Evolutionary conservation across 768 basidiomycete species (phyloP).

Genomic region (Hypholoma sublateritium): DNA sequence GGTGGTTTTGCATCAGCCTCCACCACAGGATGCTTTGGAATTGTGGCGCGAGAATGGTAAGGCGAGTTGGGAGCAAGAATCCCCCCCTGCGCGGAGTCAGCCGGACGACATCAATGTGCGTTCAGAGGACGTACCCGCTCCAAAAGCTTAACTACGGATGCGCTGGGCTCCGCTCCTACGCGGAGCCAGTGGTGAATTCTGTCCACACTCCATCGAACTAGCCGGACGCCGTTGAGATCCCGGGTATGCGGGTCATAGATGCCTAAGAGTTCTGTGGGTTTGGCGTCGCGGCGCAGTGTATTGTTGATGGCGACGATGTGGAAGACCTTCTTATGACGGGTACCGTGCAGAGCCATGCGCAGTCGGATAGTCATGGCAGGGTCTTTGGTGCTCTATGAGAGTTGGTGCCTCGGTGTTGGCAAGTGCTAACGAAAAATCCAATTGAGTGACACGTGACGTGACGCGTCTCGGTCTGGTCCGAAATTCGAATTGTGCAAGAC

Average conservation of each 20-base stretch:
- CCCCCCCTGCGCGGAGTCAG: conserved; percentile 46
- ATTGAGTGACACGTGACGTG: neutral
- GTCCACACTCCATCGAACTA: conserved; percentile 86
- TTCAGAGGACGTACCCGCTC: conserved; percentile 60
- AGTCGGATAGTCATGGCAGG: conserved; percentile 79
- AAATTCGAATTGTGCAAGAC: too few relatives aligned
- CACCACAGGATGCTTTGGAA: conserved; percentile 20
- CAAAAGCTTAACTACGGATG: conserved; percentile 73
- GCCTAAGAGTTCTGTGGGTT: conserved; percentile 86
- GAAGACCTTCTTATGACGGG: conserved; percentile 71
- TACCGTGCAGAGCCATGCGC: conserved; percentile 82
- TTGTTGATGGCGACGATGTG: conserved; percentile 85
- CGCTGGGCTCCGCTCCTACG: conserved; percentile 81
- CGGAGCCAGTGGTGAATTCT: conserved; percentile 89
- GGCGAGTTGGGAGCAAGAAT: conserved; percentile 58
- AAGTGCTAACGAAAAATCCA: neutral
- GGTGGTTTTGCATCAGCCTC: neutral
- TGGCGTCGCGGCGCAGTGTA: conserved; percentile 71
- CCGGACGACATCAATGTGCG: neutral
- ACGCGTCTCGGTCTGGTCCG: neutral
- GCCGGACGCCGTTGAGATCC: conserved; percentile 56
- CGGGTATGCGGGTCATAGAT: conserved; percentile 71
- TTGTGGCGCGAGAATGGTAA: conserved; percentile 41
- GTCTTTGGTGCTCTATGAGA: neutral
- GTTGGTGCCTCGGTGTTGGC: neutral